Conservation (phyloP, 2,329 filamentous ascomycete genomes). For the Ramularia collo-cygni region DNA sequence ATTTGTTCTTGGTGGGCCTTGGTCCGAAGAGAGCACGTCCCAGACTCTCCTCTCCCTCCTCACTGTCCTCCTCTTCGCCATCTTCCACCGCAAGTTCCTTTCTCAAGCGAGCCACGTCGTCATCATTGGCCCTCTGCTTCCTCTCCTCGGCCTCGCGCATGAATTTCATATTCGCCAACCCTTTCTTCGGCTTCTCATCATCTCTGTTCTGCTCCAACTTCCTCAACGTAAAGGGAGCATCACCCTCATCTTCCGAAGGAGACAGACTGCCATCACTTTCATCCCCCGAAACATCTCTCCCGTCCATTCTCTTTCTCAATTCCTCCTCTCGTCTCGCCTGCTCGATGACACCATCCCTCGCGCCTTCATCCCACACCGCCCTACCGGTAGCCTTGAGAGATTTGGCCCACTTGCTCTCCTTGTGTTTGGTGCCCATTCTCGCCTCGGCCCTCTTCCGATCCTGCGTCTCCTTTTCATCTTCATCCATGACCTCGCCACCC, state of each 20-base stretch:
- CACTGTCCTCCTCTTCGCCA: conserved; percentile 50
- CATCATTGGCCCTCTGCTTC: conserved; percentile 73
- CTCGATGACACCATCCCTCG: conserved; percentile 67
- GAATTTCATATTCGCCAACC: conserved; percentile 77
- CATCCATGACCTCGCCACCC: conserved; percentile 46
- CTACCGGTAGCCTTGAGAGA: conserved; percentile 70
- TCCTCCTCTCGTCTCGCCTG: conserved; percentile 80
- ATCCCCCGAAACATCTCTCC: conserved; percentile 50
- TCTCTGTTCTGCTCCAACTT: conserved; percentile 39
- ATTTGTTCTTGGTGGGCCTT: conserved; percentile 26
- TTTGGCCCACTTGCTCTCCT: conserved; percentile 90
- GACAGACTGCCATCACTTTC: conserved; percentile 43
- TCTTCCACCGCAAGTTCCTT: conserved; percentile 61
- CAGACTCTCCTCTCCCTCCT: conserved; percentile 48
- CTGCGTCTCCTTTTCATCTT: conserved; percentile 56
- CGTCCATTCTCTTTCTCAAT: conserved; percentile 70
- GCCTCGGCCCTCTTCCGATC: conserved; percentile 76
- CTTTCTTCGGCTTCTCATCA: conserved; percentile 43
- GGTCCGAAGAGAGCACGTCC: conserved; percentile 67
- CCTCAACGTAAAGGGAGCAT: conserved; percentile 37
- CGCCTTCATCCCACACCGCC: conserved; percentile 83
- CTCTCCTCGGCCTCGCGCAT: conserved; percentile 84
- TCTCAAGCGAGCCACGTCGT: conserved; percentile 51
- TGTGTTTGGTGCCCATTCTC: conserved; percentile 76
- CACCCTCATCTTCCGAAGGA: conserved; percentile 49